These are phyloP conservation scores for Phytophthora multivora DNA, from an alignment of 352 stramenopile species.

Conservation along the genomic window DNA sequence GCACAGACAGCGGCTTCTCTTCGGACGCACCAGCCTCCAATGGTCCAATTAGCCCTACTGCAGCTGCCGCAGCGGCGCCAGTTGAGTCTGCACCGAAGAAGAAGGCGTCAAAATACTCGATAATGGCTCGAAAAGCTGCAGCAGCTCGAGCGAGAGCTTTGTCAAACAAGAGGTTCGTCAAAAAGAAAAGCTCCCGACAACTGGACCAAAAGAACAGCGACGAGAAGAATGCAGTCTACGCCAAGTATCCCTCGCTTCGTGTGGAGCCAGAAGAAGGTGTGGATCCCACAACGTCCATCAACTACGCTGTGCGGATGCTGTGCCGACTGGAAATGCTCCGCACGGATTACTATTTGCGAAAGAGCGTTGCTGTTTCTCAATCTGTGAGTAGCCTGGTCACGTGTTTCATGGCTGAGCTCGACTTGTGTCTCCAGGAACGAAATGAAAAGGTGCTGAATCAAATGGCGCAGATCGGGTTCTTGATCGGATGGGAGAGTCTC, in stretches of 20 bases:
- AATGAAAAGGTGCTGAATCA: slow-evolving; percentile 72
- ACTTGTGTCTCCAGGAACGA: slow-evolving; percentile 69
- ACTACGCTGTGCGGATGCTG: slow-evolving; percentile 63
- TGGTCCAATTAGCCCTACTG: slow-evolving; percentile 17
- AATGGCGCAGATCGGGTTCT: slow-evolving; percentile 74
- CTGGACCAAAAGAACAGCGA: slow-evolving; percentile 49
- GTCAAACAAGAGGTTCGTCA: slow-evolving; percentile 48
- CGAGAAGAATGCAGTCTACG: slow-evolving; percentile 38
- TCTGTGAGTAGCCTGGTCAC: slow-evolving; percentile 82
- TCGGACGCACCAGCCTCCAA: slow-evolving; percentile 22
- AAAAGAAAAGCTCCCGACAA: slow-evolving; percentile 47
- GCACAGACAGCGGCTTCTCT: slow-evolving; percentile 21
- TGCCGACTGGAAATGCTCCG: slow-evolving; percentile 80
- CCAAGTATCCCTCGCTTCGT: slow-evolving; percentile 77
- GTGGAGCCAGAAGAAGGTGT: slow-evolving; percentile 61
- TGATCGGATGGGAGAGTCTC: slow-evolving; percentile 95
- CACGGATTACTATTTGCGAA: slow-evolving; percentile 82
- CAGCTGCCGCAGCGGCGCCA: slow-evolving; percentile 16
- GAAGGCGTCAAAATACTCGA: slow-evolving; percentile 59
- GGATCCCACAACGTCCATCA: slow-evolving; percentile 55
- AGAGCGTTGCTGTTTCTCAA: slow-evolving; percentile 85
- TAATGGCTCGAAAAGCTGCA: slow-evolving; percentile 64
- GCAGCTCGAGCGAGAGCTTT: slow-evolving; percentile 56
- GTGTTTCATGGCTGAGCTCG: slow-evolving; percentile 79
- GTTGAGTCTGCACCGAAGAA: slow-evolving; percentile 23